Evolutionary conservation across 805 yeast genomes (phyloP), one percentile per base, ranked within the genome.

Genomic region (Myxozyma vanderwaltii): DNA sequence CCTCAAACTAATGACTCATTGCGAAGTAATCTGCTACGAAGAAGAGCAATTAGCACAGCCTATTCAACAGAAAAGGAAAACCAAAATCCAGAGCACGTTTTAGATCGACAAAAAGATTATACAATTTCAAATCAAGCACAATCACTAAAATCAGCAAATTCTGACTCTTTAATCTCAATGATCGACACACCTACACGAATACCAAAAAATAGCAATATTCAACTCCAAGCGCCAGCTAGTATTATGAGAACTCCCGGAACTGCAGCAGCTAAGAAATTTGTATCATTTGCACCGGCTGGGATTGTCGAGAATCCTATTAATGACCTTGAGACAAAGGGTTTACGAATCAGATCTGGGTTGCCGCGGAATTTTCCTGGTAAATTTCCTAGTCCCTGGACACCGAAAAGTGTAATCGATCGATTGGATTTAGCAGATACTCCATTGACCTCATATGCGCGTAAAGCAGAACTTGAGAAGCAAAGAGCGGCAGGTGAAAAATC

Each of bases 311-410:
- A 19, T 15, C 24, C 13, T n/a, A 23, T 40, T 40, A 27, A 38
- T 13, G 49, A 41, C 7, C 13, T 29, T 44, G 53, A 23, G 13
- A 23, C 38, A 6, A 35, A 24, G 27, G 43, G 31, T 2, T 24
- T 33, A n/a, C 33, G 60, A 19, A 44, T 63, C 12, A 53, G 59
- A 39, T 59, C 68, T 17, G 68, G 68, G 5, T 50, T 66, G 12
- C 68, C 68, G 3, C 35, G 45, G 13, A 50, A 62, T 29, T 66
- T 59, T 54, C 68, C 68, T 2, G 69, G 69, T 13, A 65, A 63
- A 38, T 65, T 66, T 40, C 69, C 69, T 1, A 66, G 69, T 54
- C 68, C 68, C 4, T 61, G 58, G 60, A 61, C 65, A 5, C 65
- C 65, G 4, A 54, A 59, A 31, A 39, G 52, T 35, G 52, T 60